Conservation (phyloP, 2,329 filamentous ascomycete species). For the Nemania diffusa region DNA sequence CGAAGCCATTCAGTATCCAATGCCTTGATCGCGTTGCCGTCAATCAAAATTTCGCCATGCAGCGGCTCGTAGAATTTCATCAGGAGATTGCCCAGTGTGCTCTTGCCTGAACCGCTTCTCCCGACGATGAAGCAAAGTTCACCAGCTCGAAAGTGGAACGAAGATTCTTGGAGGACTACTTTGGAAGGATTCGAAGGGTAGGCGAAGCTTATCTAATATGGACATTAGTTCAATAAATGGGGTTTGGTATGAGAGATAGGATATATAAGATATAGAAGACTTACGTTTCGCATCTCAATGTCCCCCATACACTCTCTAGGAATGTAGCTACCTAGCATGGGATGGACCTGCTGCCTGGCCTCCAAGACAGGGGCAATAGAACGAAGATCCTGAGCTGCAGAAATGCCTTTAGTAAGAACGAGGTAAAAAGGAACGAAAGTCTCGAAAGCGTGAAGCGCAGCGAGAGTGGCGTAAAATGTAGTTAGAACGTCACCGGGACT, state of each 20-base stretch:
- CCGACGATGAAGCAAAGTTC: conserved; percentile 85
- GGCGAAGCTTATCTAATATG: conserved; percentile 75
- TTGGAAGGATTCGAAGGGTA: conserved; percentile 77
- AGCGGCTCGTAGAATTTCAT: conserved; percentile 78
- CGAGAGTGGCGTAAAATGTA: conserved; percentile 84
- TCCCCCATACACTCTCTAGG: conserved; percentile 68
- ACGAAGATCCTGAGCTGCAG: conserved; percentile 73
- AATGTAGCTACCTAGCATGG: conserved; percentile 46
- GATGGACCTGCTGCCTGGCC: conserved; percentile 42
- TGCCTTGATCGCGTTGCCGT: conserved; percentile 68
- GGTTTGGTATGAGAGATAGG: neutral
- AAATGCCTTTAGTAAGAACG: conserved; percentile 80
- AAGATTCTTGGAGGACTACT: conserved; percentile 68
- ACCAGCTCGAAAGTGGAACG: conserved; percentile 76
- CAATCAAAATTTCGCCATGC: conserved; percentile 74
- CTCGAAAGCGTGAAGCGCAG: conserved; percentile 79
- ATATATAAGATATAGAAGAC: conserved; percentile 41
- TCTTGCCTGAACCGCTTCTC: conserved; percentile 90
- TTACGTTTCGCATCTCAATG: conserved; percentile 75
- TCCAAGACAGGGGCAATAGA: conserved; percentile 52
- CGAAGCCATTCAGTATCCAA: conserved; percentile 79
- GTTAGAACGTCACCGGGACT: conserved; percentile 77
- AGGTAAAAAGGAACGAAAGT: conserved; percentile 80
- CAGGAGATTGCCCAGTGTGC: conserved; percentile 83
- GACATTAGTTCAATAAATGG: conserved; percentile 32